Evolutionary conservation across 2,329 filamentous ascomycete genomes (phyloP).

Genomic region (Emydomyces testavorans): DNA sequence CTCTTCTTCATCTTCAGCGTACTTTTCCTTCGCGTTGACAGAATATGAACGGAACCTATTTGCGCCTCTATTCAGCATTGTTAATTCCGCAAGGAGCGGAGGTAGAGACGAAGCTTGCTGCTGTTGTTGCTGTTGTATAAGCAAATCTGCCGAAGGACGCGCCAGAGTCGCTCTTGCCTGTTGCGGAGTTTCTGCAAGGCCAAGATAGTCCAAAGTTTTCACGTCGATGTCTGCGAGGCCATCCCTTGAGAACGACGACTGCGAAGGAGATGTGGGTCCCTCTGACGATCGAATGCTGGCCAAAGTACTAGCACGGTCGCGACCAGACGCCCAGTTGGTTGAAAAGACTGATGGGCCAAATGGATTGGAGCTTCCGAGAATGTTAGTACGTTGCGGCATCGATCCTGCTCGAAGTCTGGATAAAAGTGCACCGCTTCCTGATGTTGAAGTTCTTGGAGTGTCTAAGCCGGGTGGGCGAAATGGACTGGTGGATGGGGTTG

Average conservation of each 20-base stretch:
- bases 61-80: constrained; percentile 62
- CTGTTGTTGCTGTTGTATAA: constrained; percentile 34
- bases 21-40: constrained; percentile 96
- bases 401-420: constrained; percentile 84
- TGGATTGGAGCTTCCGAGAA: constrained; percentile 49
- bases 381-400: constrained; percentile 77
- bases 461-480: constrained; percentile 55
- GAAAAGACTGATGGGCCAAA: constrained; percentile 85
- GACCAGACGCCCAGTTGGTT: constrained; percentile 68
- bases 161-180: constrained; percentile 61
- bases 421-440: constrained; percentile 48
- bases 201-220: constrained; percentile 88
- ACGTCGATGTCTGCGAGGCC: constrained; percentile 78
- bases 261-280: constrained; percentile 72
- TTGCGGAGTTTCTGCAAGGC: constrained; percentile 85
- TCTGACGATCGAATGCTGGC: constrained; percentile 83
- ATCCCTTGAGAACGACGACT: constrained; percentile 76
- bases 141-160: constrained; percentile 44
- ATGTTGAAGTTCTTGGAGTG: constrained; percentile 29
- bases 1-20: constrained; percentile 77
- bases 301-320: constrained; percentile 76
- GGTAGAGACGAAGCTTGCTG: constrained; percentile 42
- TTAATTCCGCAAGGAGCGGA: constrained; percentile 63
- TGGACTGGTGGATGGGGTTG: constrained; percentile 75
- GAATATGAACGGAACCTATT: constrained; percentile 95